Evolutionary conservation across 768 basidiomycete species (phyloP), one percentile per base, ranked within the genome.

Genomic region (Rhizopogon roseolus): DNA sequence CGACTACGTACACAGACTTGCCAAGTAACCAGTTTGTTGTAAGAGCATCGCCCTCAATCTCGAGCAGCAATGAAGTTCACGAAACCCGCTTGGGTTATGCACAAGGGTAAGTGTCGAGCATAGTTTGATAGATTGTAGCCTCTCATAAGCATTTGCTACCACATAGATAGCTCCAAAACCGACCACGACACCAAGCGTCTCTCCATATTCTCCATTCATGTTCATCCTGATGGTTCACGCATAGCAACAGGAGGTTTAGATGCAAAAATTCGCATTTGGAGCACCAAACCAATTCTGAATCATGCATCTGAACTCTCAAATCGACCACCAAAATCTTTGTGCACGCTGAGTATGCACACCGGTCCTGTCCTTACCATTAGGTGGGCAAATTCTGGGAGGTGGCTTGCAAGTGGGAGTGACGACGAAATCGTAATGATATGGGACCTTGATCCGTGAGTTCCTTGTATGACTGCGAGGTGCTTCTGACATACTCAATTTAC

Each of bases 181-280:
- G 85, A 87, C 64, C 76, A 81, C 54, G 68, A 66, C 41, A 64
- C 70, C 50, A 93, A 92, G 61, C 80, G 84, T 41, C 75, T 88
- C 19, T 87, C 92, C 19, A 94, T 98, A 60, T 98, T 93, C 76
- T 90, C 92, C 7, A 82, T 96, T 17, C 88, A 93, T 60, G 92
- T 97, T 9, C 95, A 98, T 62, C 96, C 96, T 0, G 96, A 99
- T 64, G 91, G 91, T 57, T 93, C 92, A 17, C 83, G 96, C 16
- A 88, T 99, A 60, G 96, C 97, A n/a, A 99, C 96, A 1, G 97
- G 94, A 28, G 94, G 95, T 2, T 78, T 99, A 51, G 96, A 99
- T 68, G 88, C 92, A 39, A 95, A 94, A 75, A 85, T 99, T 56
- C 88, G 93, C 46, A 92, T 99, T 71, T 99, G 96, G 96, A 90